Evolutionary conservation across 1,284 basidiomycete genomes (phyloP), one percentile per base, ranked within the genome.

Genomic region (Salmacisia buchloeana): DNA sequence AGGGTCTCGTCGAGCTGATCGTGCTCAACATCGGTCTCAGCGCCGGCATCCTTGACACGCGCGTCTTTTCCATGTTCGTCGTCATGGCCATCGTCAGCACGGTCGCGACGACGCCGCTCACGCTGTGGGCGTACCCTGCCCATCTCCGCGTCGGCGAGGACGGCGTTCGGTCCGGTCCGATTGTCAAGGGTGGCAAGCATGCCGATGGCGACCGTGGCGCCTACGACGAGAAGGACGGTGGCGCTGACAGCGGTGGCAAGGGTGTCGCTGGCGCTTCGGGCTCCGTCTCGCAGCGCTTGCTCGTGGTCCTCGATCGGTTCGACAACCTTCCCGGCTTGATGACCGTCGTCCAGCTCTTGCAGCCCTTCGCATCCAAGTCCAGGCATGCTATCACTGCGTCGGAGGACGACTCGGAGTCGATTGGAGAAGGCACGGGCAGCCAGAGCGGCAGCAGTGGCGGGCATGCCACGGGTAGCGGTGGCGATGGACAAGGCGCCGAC

Each of bases 21-120:
- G 93, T 94, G 10, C 86, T 96, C 75, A 96, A 97, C 77, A 88
- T 96, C 70, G 93, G 92, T 67, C 84, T 92, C 1, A 79, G 85
- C 65, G 92, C 85, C 76, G 88, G 88, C 0, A 90, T 92, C 68
- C 84, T 98, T 60, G 87, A 89, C 36, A 84, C 80, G 34, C 76
- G 79, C n/a, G 81, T 84, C 23, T 86, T 86, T 73, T 83, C 84
- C 13, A 96, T 97, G 91, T 94, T 97, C 71, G 92, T 94, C 27
- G 82, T 96, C 35, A 90, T 91, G 80, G 91, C 93, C 0, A 81
- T 97, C 58, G 80, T 89, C 29, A 83, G 94, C 58, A 96, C 92
- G 0, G 91, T 90, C 80, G 85, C 91, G 83, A 96, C 92, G 0
- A 94, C 92, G 0, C 93, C 92, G 0, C 83, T 89, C 56, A 91